These are phyloP conservation scores for Torulaspora delbrueckii DNA, from an alignment of 805 yeast genomes.

Conservation along the genomic window DNA sequence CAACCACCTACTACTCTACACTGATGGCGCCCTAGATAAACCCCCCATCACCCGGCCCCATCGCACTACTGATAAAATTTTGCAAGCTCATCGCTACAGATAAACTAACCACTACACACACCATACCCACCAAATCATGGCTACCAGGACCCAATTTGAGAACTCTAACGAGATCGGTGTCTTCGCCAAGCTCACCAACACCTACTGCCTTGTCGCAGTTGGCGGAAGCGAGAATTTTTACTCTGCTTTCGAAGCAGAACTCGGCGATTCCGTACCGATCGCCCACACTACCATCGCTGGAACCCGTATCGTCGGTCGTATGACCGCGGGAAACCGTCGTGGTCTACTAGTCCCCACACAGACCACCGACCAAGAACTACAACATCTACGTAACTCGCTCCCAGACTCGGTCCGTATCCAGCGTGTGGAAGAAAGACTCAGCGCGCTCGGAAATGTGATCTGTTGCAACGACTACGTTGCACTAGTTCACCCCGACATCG, in stretches of 20 bases:
- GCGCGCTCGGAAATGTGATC: constrained; percentile 95
- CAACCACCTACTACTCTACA: neutral
- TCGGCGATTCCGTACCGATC: constrained; percentile 94
- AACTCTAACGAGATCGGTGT: constrained; percentile 91
- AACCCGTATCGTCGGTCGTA: constrained; percentile 93
- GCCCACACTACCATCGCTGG: constrained; percentile 98
- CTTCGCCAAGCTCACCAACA: constrained; percentile 89
- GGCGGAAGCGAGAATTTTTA: constrained; percentile 89
- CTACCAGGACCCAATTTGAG: constrained; percentile 74
- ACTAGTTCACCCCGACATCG: constrained; percentile 97
- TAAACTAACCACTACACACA: neutral
- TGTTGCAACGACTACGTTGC: constrained; percentile 99
- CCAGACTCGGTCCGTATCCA: constrained; percentile 95
- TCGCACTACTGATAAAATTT: neutral
- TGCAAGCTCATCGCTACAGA: neutral
- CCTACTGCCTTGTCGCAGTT: constrained; percentile 92
- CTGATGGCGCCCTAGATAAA: no score
- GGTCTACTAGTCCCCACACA: constrained; percentile 96
- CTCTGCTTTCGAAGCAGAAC: constrained; percentile 95
- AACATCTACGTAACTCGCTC: constrained; percentile 92
- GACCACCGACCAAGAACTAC: constrained; percentile 96
- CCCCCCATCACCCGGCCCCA: constrained; percentile 7
- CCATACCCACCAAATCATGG: constrained; percentile 39
- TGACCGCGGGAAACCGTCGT: constrained; percentile 98
- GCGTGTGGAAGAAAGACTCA: constrained; percentile 94